Conservation (phyloP, 2,329 filamentous ascomycete genomes). For the Trichophyton equinum region DNA sequence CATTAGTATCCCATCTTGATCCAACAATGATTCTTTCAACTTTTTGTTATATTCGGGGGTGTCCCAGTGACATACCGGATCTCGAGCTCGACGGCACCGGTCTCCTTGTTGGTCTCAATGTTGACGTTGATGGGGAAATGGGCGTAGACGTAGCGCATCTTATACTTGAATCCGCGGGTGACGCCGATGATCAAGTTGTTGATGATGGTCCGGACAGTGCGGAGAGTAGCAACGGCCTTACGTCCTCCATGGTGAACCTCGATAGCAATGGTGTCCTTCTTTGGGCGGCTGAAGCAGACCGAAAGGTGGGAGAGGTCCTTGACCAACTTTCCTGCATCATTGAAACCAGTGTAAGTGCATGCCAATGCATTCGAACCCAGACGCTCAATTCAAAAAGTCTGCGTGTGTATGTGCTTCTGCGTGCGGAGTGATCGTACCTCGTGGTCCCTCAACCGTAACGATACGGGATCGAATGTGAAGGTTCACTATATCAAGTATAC, state of each 20-base stretch:
- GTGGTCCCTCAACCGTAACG: conserved; percentile 93
- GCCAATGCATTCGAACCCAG: neutral
- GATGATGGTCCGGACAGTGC: conserved; percentile 95
- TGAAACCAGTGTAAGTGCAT: neutral
- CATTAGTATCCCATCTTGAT: neutral
- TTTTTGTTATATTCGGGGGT: too few species aligned
- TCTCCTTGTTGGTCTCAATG: conserved; percentile 90
- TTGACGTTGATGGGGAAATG: conserved; percentile 99
- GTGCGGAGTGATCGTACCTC: conserved; percentile 46
- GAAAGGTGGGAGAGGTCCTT: conserved; percentile 96
- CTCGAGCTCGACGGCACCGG: conserved; percentile 79
- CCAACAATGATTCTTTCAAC: too few species aligned
- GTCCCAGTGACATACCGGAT: conserved; percentile 58
- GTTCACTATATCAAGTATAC: conserved; percentile 58
- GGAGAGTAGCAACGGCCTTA: conserved; percentile 96
- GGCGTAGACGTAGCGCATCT: conserved; percentile 99
- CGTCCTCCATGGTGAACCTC: conserved; percentile 97
- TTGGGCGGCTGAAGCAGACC: conserved; percentile 84
- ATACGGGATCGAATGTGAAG: conserved; percentile 92
- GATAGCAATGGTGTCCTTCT: conserved; percentile 81
- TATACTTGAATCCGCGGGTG: conserved; percentile 99
- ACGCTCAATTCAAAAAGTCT: neutral
- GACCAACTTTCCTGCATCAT: conserved; percentile 64
- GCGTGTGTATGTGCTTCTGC: neutral
- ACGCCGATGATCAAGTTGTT: conserved; percentile 98